Evolutionary conservation across 768 basidiomycete species (phyloP).

Genomic region (Lactifluus volemus): DNA sequence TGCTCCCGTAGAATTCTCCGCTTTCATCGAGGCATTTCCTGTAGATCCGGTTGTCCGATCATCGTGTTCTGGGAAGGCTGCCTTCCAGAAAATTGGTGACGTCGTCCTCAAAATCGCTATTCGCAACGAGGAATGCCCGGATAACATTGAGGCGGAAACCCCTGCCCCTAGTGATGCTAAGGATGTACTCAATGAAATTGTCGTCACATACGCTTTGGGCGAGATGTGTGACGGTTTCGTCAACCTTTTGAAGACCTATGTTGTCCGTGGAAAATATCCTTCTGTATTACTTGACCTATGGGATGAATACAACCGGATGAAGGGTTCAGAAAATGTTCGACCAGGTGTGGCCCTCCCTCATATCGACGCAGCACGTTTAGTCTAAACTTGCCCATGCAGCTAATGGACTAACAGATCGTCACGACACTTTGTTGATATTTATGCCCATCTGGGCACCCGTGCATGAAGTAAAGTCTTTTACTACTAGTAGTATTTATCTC

Average conservation of each 20-base stretch:
- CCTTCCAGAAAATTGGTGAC: slow-evolving; percentile 77
- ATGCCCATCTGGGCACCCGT: no score
- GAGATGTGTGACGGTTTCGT: slow-evolving; percentile 72
- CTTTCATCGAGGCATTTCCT: slow-evolving; percentile 76
- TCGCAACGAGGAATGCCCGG: slow-evolving; percentile 37
- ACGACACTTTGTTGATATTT: no score
- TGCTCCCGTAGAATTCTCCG: slow-evolving; percentile 66
- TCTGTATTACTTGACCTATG: slow-evolving; percentile 68
- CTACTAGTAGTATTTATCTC: no score
- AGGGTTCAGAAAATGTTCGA: slow-evolving; percentile 75
- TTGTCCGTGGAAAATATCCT: slow-evolving; percentile 84
- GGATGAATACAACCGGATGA: slow-evolving; percentile 73
- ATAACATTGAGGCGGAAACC: slow-evolving; percentile 33
- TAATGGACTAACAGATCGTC: no score
- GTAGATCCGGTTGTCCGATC: slow-evolving; percentile 56
- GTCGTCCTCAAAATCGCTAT: slow-evolving; percentile 87
- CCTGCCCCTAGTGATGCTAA: slow-evolving; percentile 66
- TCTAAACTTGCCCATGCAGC: slow-evolving; percentile 29
- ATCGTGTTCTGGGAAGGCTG: slow-evolving; percentile 23
- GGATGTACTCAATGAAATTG: slow-evolving; percentile 74
- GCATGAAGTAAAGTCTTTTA: no score
- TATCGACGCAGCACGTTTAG: neutral
- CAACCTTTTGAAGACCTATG: slow-evolving; percentile 69
- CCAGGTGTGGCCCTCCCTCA: slow-evolving; percentile 48
- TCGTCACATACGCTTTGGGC: slow-evolving; percentile 71